Conservation (phyloP, 805 yeast genomes). For the Blastobotrys terrestris region DNA sequence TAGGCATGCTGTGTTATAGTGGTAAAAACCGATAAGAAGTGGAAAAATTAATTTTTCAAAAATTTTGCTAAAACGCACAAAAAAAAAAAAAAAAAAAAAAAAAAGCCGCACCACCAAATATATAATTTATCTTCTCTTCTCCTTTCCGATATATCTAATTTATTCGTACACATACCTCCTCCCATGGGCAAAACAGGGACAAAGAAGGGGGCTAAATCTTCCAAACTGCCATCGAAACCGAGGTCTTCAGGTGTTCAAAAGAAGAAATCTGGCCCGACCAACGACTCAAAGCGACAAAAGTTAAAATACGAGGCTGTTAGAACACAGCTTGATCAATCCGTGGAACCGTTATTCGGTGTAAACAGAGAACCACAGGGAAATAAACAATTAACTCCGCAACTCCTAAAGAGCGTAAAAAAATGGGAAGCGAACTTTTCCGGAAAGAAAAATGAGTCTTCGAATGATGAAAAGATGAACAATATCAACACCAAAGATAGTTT, state of each 20-base stretch:
- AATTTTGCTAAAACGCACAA: neutral
- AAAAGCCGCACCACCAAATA: neutral
- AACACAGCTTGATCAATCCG: conserved; percentile 2
- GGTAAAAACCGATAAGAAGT: neutral
- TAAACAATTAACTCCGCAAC: neutral
- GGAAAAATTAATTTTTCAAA: neutral
- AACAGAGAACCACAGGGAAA: neutral
- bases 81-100: neutral
- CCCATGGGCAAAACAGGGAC: neutral
- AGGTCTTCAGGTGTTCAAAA: neutral
- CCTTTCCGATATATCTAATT: too few species aligned
- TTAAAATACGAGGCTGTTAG: conserved; percentile 2
- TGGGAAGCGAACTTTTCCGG: neutral
- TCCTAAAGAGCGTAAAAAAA: neutral
- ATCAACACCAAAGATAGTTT: neutral
- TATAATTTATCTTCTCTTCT: neutral
- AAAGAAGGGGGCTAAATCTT: neutral
- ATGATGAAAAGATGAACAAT: neutral
- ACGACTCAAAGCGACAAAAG: conserved; percentile 3
- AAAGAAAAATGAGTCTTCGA: neutral
- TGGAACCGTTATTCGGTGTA: neutral
- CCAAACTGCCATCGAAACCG: neutral
- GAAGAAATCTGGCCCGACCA: neutral
- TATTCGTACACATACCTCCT: too few species aligned
- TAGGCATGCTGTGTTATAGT: conserved; percentile 52